Evolutionary conservation across 306 rosid genomes (phyloP), one percentile per base, ranked within the genome.

Genomic region (Cajanus cajan): DNA sequence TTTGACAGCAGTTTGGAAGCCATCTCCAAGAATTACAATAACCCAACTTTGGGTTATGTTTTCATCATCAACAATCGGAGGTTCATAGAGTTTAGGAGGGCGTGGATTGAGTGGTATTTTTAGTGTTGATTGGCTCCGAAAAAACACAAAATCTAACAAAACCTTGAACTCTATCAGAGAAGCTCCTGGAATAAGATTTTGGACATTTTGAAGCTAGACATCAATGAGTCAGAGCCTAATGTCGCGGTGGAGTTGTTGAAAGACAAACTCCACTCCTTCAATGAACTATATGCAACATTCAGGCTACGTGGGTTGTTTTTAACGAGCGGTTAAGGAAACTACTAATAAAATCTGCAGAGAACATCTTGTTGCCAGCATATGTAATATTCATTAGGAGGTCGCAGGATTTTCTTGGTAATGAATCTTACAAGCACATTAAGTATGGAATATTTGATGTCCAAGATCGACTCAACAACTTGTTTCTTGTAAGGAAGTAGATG

Each of bases 1-100:
- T 50, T 93, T 39, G 90, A 81, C 80, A 88, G 86, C 66, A 84
- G 83, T 48, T 77, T 93, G 44, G 92, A 78, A 65, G 79, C 86
- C 15, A 91, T 85, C 76, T 88, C 90, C 6, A 89, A 88, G 85
- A 78, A 65, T 57, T 91, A 91, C 67, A 75, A 78, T 62, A 82
- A 89, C 74, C 63, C 83, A 22, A 84, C 91, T n/a, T 78, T 90
- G 76, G 34, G 88, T 80, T 79, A 64, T 52, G 70, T 93, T 55
- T 90, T 89, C 68, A 76, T 91, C 89, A 87, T 91, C 90, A 93
- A 90, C 76, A 93, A 90, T 66, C 87, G 84, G 22, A 54, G 79
- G 50, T 85, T 83, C 82, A 89, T 90, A 50, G 90, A 65, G 57
- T 7, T 76, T 82, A 13, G 87, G 58, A 24, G 2, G 0, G 12